Conservation (phyloP, 345 rosid genomes). For the Murraya paniculata region DNA sequence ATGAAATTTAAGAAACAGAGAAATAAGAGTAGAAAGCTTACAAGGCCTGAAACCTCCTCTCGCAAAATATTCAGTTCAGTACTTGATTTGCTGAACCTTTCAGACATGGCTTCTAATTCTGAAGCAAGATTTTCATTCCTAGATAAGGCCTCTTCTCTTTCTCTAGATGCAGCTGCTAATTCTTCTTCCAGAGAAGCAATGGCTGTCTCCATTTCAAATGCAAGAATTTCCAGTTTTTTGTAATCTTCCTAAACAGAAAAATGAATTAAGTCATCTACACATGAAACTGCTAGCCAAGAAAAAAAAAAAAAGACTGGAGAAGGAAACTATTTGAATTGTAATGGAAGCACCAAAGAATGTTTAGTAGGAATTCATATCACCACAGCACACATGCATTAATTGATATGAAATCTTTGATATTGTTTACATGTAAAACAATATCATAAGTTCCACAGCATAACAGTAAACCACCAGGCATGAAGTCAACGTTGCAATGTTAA, state of each 20-base stretch:
- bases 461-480: neutral
- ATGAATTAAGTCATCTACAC: neutral
- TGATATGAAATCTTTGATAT: neutral
- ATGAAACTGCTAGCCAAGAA: neutral
- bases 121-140: conserved; percentile 48
- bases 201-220: conserved; percentile 90
- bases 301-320: neutral
- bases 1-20: neutral
- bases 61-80: conserved; percentile 48
- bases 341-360: neutral
- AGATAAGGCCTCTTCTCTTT: conserved; percentile 49
- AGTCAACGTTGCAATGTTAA: neutral
- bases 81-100: conserved; percentile 44
- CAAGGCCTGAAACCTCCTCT: conserved; percentile 54
- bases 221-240: conserved; percentile 69
- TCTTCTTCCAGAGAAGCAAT: conserved; percentile 83
- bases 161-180: conserved; percentile 50
- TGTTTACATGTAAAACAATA: neutral
- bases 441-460: neutral
- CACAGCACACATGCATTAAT: neutral
- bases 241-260: conserved; percentile 62
- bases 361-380: neutral
- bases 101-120: conserved; percentile 50
- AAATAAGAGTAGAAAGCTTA: conserved; percentile 28
- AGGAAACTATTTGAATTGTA: neutral